Base-by-base conservation (phyloP, 1,284 basidiomycete species). In the Filobasidium uniguttulatum region DNA sequence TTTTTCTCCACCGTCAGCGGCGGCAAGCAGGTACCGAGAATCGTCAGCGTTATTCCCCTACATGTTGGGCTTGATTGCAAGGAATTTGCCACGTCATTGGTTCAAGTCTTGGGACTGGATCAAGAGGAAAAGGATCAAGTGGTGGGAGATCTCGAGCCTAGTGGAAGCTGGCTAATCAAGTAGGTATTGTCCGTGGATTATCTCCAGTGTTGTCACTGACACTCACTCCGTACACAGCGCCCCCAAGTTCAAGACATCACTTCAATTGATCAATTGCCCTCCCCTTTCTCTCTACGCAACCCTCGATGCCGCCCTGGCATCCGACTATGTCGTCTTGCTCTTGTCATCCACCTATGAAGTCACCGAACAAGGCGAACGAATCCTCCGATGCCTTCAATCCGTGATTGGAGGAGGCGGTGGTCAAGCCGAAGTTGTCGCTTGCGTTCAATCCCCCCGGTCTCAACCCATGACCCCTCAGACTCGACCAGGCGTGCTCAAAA, bases 321-420 rank as follows among this genome's bases (percentile, higher is more conserved):
- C 89, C 10, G 93, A 98, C 70, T 96, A 94, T 62, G 81, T 91
- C 36, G 73, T 97, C 12, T 79, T 94, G 55, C 75, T 83, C 4
- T 74, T 96, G 26, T 94, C 88, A 1, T 78, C 85, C 29, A 73
- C 75, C 12, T 73, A 82, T 14, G 89, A 96, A 65, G 90, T 96
- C 2, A 78, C 85, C 53, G 65, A 74, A 3, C 85, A 85, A 78
- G 90, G 90, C 26, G 94, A 98, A 61, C 84, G 82, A 0, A 78
- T 91, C 12, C 75, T 98, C n/a, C 80, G 93, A 30, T 82, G 81
- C 23, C 73, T 98, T 25, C 80, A 88, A 72, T 77, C 85, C 14
- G 80, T 91, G 46, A 74, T 88, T 29, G 80, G 69, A 46, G 61
- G 57, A n/a, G 61, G 59, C 1, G 64, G 48, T n/a, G 50, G 50